These are phyloP conservation scores for Speleostelium caveatum DNA, from an alignment of 78 protist species.

Conservation along the genomic window DNA sequence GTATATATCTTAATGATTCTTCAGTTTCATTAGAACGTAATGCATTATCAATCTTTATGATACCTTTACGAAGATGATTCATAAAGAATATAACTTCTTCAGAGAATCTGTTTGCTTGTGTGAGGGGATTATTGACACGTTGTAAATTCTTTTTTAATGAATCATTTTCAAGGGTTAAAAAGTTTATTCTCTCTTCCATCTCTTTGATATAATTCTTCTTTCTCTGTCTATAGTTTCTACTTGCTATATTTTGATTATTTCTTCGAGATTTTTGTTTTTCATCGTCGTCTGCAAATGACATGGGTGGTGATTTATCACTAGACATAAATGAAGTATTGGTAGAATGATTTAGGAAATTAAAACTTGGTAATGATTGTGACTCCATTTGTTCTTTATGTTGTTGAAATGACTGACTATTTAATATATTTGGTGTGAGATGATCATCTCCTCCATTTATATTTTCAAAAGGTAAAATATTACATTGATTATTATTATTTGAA, in stretches of 20 bases:
- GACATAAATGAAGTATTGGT: too few species aligned
- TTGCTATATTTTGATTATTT: constrained; percentile 3
- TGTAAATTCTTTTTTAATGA: neutral
- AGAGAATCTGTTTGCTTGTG: neutral
- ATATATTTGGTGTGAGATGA: too few species aligned
- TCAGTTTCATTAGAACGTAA: neutral
- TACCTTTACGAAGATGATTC: neutral
- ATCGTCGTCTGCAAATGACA: too few species aligned
- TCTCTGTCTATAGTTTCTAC: constrained; percentile 8
- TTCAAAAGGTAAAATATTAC: too few species aligned
- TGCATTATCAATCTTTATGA: neutral
- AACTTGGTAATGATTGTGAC: too few species aligned
- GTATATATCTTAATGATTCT: neutral
- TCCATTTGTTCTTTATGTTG: too few species aligned
- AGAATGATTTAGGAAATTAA: too few species aligned
- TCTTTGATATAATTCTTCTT: constrained; percentile 6
- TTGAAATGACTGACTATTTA: too few species aligned
- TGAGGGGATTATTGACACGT: neutral
- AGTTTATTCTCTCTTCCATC: neutral
- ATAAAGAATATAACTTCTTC: neutral
- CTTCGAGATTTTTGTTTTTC: neutral
- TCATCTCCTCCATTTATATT: too few species aligned
- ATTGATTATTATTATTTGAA: too few species aligned
- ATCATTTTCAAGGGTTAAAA: neutral
- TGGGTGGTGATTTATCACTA: too few species aligned